phyloP scores from a whole-genome alignment of 2,329 filamentous ascomycete species.

The Clonostachys solani region DNA sequence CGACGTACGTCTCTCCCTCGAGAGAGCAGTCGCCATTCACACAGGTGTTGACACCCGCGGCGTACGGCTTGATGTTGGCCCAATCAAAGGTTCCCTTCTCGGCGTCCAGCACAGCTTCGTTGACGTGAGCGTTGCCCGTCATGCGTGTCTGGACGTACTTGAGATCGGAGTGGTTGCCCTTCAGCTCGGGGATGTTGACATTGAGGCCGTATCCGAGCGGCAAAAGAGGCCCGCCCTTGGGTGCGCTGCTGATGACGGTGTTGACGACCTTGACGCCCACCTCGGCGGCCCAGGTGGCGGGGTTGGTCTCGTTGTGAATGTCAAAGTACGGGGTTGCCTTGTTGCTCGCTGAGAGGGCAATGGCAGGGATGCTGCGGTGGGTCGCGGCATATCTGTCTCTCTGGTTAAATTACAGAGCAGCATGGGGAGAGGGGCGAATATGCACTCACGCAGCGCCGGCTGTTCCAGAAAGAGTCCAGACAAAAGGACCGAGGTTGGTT shows the following conservation, averaged over 20 bases:
- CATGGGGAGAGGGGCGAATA: background rate
- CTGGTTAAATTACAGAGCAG: background rate
- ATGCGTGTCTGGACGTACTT: constrained; percentile 40
- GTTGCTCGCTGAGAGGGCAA: constrained; percentile 41
- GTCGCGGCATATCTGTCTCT: constrained; percentile 39
- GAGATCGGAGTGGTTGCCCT: constrained; percentile 29
- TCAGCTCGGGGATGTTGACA: constrained; percentile 43
- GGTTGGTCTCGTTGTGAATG: constrained; percentile 31
- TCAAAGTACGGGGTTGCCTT: constrained; percentile 32
- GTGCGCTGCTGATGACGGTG: constrained; percentile 31
- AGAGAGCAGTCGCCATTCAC: constrained; percentile 46
- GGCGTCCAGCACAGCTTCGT: constrained; percentile 37
- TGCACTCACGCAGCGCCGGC: constrained; percentile 32
- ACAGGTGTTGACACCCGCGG: constrained; percentile 38
- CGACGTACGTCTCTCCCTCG: constrained; percentile 44
- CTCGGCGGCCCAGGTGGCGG: constrained; percentile 34
- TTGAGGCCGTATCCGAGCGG: constrained; percentile 46
- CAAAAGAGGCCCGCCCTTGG: constrained; percentile 23
- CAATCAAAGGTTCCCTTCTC: constrained; percentile 36
- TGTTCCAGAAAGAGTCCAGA: constrained; percentile 47
- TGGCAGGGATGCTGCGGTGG: constrained; percentile 41
- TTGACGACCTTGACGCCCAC: constrained; percentile 37
- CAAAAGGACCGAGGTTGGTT: constrained; percentile 47
- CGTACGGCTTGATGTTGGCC: constrained; percentile 26
- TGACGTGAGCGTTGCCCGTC: constrained; percentile 41